Evolutionary conservation across 2,329 filamentous ascomycete genomes (phyloP), one percentile per base, ranked within the genome.

Genomic region (Epichloe brachyelytri): DNA sequence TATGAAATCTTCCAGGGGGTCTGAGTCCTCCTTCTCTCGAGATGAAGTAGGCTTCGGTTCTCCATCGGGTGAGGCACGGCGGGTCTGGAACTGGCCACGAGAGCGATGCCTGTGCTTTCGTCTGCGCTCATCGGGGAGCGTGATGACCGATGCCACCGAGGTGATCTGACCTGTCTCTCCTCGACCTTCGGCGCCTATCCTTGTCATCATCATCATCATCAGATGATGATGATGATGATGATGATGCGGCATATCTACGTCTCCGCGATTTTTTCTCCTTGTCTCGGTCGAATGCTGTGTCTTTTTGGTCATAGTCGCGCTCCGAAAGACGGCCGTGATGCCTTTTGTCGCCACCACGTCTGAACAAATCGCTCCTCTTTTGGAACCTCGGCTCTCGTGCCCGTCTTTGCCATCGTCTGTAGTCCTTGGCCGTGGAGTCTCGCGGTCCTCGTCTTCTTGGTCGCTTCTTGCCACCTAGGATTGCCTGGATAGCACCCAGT

Each of bases 1-100:
- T 36, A 95, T 82, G 19, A 91, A 70, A 3, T 84, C 80, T 51
- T 89, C 83, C 3, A 89, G 69, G 1, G 86, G 83, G 62, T 94
- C 87, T 0, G 86, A 89, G 39, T 62, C 60, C 5, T 62, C 60
- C 4, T 62, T 55, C 2, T 57, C 52, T 14, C 3, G 45, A 5
- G 49, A 14, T n/a, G 46, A 11, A 5, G 15, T 26, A 37, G 19
- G 38, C 34, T 49, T 30, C n/a, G 37, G 5, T 6, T 30, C 34
- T 22, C 17, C 5, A 34, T 26, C 30, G 20, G 40, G 20, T 22
- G 46, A 47, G 17, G 17, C 33, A 17, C 34, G 48, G n/a, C 26
- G 12, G 19, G 19, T 46, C 30, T 14, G 46, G 39, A 20, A 37
- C 11, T 20, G 39, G 15, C 43, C 26, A 43, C 48, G 58, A 15